phyloP scores from a whole-genome alignment of 805 yeast species.

The Barnettozyma wickerhamii region DNA sequence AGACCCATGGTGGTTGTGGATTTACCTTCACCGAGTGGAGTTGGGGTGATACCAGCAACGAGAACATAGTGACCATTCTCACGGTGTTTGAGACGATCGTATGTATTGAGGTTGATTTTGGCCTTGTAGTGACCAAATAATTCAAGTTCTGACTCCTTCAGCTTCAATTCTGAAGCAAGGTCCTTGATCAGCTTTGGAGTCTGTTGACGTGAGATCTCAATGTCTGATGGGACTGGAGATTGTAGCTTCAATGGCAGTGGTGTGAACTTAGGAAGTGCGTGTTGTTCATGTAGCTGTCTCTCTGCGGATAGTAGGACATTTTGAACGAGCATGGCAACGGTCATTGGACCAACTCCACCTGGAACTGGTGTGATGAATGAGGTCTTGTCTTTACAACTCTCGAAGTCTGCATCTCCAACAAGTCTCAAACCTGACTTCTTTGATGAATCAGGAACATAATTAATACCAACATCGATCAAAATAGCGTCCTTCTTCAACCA shows the following conservation, averaged over 20 bases:
- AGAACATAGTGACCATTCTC: conserved; percentile 82
- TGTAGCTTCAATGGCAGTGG: conserved; percentile 49
- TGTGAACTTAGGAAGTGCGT: conserved; percentile 6
- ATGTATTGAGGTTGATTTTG: conserved; percentile 67
- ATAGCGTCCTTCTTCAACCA: conserved; percentile 83
- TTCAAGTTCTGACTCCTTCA: conserved; percentile 74
- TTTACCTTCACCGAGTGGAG: conserved; percentile 98
- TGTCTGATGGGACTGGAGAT: conserved; percentile 85
- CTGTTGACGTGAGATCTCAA: conserved; percentile 85
- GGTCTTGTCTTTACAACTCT: conserved; percentile 57
- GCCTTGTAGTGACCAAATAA: conserved; percentile 88
- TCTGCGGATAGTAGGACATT: conserved; percentile 82
- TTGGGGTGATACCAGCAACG: conserved; percentile 97
- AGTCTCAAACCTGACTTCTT: conserved; percentile 75
- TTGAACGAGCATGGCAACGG: conserved; percentile 90
- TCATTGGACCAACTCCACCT: conserved; percentile 99
- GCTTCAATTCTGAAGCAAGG: conserved; percentile 80
- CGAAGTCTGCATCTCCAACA: conserved; percentile 95
- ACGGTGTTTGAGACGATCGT: conserved; percentile 58
- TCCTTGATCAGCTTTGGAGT: conserved; percentile 75
- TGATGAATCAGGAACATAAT: conserved; percentile 71
- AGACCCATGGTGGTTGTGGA: conserved; percentile 94
- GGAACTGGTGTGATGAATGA: conserved; percentile 91
- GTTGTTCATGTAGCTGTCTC: conserved; percentile 21
- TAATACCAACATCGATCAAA: conserved; percentile 93